These are phyloP conservation scores for Podaxis rugospora DNA, from an alignment of 768 basidiomycete species.

Conservation along the genomic window DNA sequence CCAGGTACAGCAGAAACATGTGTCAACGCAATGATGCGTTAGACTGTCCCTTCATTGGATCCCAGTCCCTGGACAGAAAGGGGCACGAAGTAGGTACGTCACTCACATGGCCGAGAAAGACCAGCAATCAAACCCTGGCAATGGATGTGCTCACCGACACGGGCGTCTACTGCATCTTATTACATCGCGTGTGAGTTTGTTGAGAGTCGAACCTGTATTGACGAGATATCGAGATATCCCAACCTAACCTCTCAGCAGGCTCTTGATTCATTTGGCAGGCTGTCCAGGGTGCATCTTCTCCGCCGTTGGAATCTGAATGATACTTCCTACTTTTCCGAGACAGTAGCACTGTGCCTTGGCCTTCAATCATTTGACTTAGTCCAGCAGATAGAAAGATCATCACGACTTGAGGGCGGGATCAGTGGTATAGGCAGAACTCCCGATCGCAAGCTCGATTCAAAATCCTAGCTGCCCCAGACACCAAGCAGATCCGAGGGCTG, in stretches of 20 bases:
- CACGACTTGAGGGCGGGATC: no score
- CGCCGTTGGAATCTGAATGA: no score
- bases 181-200: neutral
- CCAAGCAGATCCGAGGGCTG: neutral
- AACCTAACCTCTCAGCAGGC: neutral
- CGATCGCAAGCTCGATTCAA: neutral
- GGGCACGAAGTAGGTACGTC: neutral
- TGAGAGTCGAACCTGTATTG: neutral
- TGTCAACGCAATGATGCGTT: neutral
- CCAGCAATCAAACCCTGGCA: neutral
- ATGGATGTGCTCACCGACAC: neutral
- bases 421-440: neutral
- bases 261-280: neutral
- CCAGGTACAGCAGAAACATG: constrained; percentile 7
- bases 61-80: neutral
- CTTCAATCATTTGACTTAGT: no score
- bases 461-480: neutral
- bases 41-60: neutral
- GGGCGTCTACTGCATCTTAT: neutral
- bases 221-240: neutral
- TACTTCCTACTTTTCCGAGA: no score
- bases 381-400: no score
- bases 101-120: neutral
- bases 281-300: neutral
- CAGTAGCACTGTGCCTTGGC: no score